These are phyloP conservation scores for Schizophyllum commune DNA, from an alignment of 1,284 basidiomycete genomes.

Conservation along the genomic window DNA sequence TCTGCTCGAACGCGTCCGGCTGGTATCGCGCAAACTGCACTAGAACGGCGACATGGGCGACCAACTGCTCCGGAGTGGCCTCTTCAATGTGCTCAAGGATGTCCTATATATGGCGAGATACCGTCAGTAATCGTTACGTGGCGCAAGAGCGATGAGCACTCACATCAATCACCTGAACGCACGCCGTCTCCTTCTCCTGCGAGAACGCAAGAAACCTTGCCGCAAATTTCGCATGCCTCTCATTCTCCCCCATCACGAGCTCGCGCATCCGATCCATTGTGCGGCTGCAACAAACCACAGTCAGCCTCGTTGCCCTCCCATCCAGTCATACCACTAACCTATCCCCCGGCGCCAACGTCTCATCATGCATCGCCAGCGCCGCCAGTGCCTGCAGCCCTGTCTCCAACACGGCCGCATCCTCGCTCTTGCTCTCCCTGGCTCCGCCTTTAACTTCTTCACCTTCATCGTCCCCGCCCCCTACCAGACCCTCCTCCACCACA, in stretches of 20 bases:
- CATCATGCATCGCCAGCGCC: constrained; percentile 35
- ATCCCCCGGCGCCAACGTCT: constrained; percentile 50
- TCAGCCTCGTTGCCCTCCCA: neutral
- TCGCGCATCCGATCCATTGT: constrained; percentile 60
- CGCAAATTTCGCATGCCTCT: constrained; percentile 81
- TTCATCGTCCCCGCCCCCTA: too few species aligned
- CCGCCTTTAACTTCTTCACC: too few species aligned
- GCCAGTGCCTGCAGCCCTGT: constrained; percentile 72
- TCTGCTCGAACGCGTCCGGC: constrained; percentile 69
- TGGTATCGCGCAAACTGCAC: constrained; percentile 68
- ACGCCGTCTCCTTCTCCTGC: constrained; percentile 44
- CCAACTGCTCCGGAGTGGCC: constrained; percentile 45
- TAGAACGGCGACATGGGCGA: constrained; percentile 66
- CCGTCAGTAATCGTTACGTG: constrained; percentile 1
- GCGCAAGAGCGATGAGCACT: neutral
- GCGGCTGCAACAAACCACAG: constrained; percentile 33
- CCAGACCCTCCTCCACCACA: constrained; percentile 51
- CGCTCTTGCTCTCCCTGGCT: too few species aligned
- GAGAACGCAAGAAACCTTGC: constrained; percentile 67
- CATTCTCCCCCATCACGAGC: constrained; percentile 55
- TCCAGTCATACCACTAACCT: constrained; percentile 41
- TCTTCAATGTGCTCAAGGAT: constrained; percentile 51
- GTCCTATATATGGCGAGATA: constrained; percentile 29
- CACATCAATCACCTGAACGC: constrained; percentile 59
- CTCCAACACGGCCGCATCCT: constrained; percentile 55